Percentiles rank a stretch among this genome's conserved stretches.
phyloP scores from a whole-genome alignment of 495 filamentous ascomycete species.

The Parathielavia appendiculata region DNA sequence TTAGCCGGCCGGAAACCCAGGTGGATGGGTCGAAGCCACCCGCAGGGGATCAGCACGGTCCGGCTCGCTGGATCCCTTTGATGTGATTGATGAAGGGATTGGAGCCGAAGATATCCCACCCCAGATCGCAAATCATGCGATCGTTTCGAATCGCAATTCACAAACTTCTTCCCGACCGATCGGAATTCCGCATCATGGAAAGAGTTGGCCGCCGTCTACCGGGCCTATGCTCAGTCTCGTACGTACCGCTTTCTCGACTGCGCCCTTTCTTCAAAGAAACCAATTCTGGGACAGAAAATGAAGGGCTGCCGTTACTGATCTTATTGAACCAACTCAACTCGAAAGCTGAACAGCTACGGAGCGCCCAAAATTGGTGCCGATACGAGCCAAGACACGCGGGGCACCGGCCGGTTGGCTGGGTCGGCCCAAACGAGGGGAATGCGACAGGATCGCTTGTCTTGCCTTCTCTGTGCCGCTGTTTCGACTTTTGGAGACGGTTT shows the following conservation, averaged over 20 bases:
- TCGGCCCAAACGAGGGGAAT: neutral
- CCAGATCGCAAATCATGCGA: slow-evolving; percentile 12
- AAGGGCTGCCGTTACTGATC: neutral
- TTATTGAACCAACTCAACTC: neutral
- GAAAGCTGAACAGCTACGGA: neutral
- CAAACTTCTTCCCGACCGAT: neutral
- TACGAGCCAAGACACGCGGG: neutral
- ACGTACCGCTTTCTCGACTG: neutral
- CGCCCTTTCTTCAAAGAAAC: neutral
- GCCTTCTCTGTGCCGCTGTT: slow-evolving; percentile 2
- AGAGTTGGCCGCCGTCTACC: no score
- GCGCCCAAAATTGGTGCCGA: neutral
- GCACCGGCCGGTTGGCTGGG: neutral
- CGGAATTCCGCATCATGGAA: no score
- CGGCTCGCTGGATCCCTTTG: slow-evolving; percentile 24
- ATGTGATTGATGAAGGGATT: slow-evolving; percentile 1
- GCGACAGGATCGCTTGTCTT: slow-evolving; percentile 10
- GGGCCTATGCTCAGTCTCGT: no score
- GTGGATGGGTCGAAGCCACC: slow-evolving; percentile 36
- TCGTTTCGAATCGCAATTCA: neutral
- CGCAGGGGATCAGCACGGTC: slow-evolving; percentile 33
- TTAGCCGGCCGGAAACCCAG: slow-evolving; percentile 35
- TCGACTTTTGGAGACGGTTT: neutral
- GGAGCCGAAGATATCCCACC: neutral
- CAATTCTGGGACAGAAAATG: neutral